Evolutionary conservation across 306 rosid species (phyloP).

Genomic region (Acacia confusa): DNA sequence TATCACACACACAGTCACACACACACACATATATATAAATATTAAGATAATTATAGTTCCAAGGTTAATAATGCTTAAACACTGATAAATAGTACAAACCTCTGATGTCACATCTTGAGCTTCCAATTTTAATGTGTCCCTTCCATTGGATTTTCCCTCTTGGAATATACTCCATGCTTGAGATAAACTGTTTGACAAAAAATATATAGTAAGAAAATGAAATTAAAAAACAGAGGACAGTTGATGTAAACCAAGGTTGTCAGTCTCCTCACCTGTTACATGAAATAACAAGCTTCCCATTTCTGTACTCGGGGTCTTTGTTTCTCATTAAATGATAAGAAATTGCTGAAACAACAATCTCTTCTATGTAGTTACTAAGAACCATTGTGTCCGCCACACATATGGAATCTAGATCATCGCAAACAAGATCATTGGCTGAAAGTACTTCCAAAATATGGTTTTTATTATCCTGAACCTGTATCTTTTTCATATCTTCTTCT

Average conservation of each 20-base stretch:
- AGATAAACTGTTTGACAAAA: conserved; percentile 67
- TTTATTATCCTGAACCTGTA: conserved; percentile 86
- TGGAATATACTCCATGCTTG: conserved; percentile 82
- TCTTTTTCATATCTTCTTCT: conserved; percentile 90
- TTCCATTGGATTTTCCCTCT: conserved; percentile 56
- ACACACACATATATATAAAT: no score
- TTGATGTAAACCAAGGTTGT: conserved; percentile 5
- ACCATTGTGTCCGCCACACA: conserved; percentile 80
- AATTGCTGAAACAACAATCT: conserved; percentile 92
- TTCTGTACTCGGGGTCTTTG: conserved; percentile 88
- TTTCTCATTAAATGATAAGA: conserved; percentile 88
- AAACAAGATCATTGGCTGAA: conserved; percentile 86
- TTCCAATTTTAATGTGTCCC: conserved; percentile 57
- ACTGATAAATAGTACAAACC: conserved; percentile 49
- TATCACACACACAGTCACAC: background rate
- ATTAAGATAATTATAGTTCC: background rate
- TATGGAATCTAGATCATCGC: conserved; percentile 80
- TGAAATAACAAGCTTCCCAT: conserved; percentile 82
- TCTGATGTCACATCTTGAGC: conserved; percentile 57
- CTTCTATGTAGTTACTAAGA: conserved; percentile 83
- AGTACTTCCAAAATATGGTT: conserved; percentile 93
- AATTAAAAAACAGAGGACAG: background rate
- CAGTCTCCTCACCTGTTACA: conserved; percentile 56
- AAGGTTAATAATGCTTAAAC: conserved; percentile 21
- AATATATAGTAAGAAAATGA: conserved; percentile 30